Evolutionary conservation across 2,329 filamentous ascomycete species (phyloP), one percentile per base, ranked within the genome.

Genomic region (Botrytis galanthina): DNA sequence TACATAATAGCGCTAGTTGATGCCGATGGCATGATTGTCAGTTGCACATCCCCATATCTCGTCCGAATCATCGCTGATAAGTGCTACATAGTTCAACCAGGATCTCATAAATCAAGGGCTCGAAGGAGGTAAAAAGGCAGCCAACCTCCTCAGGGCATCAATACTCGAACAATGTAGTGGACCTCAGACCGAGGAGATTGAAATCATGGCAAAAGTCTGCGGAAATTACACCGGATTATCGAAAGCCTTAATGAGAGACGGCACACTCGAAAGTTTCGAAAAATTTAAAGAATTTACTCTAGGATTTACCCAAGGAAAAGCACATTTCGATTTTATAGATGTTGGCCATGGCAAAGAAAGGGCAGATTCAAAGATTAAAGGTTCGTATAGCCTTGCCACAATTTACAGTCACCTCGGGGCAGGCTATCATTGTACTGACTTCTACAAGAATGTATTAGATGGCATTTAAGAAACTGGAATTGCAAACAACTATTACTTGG

Each of bases 241-340:
- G 69, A 85, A 83, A 74, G 84, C 86, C 35, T 83, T 90, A 83
- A 81, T 82, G 63, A 83, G 84, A 22, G 84, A 87, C 75, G 86
- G 86, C 66, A 82, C 81, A 69, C 78, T 89, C 48, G 82, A 83
- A 20, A 84, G 79, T 73, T 80, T 84, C 51, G 79, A 79, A n/a
- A 83, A 85, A 59, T 81, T 91, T 37, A 85, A 83, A 73, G 85
- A 90, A 68, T 92, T 91, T 81, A 84, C 85, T 39, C 78, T 85
- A 74, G 90, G 87, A 54, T 91, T 91, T 82, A 89, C 86, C 67
- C 88, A 89, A 80, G 85, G 84, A 74, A 86, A 86, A 75, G 84
- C 87, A 16, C 86, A 85, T 18, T 90, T 91, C 82, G 88, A 91
- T 80, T 91, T 90, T 82, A 83, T 91, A 73, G 89, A 91, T 78